Percentiles rank a stretch among this genome's conserved stretches.
Conservation (phyloP, 2,329 filamentous ascomycete genomes). For the Fusarium nanum region DNA sequence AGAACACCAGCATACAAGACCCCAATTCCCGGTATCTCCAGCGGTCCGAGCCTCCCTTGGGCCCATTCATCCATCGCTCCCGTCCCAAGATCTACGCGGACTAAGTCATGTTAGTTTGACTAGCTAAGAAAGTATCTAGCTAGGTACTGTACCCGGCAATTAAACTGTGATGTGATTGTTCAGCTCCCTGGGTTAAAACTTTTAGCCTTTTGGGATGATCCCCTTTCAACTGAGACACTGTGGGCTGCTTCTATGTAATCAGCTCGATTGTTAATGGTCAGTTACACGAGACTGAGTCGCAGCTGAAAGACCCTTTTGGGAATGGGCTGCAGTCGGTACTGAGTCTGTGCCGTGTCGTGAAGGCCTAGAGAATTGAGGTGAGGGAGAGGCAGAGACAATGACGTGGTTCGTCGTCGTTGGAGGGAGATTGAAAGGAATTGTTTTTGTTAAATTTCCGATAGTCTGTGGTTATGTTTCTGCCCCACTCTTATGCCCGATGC, state of each 20-base stretch:
- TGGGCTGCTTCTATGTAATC: slow-evolving; percentile 6
- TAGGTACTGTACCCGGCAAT: slow-evolving; percentile 6
- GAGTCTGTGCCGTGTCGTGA: neutral
- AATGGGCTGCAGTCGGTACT: slow-evolving; percentile 6
- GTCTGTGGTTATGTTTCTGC: neutral
- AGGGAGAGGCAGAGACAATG: slow-evolving; percentile 15
- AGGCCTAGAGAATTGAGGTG: neutral
- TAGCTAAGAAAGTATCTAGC: neutral
- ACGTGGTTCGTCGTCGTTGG: slow-evolving; percentile 25
- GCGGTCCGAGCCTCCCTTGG: slow-evolving; percentile 15
- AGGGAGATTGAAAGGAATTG: neutral
- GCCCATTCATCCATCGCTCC: neutral
- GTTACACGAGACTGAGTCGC: neutral
- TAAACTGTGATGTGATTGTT: neutral
- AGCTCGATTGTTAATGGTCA: slow-evolving; percentile 5
- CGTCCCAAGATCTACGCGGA: neutral
- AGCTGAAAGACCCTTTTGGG: slow-evolving; percentile 39
- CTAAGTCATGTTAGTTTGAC: neutral
- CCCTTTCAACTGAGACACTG: slow-evolving; percentile 26
- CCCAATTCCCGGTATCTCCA: neutral
- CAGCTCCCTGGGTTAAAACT: neutral
- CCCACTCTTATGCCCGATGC: no score
- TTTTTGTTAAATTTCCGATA: neutral
- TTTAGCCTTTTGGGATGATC: slow-evolving; percentile 1
- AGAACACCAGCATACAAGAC: neutral